Evolutionary conservation across 371 early-diverging fungal species (phyloP).

Genomic region (Apophysomyces elegans): DNA sequence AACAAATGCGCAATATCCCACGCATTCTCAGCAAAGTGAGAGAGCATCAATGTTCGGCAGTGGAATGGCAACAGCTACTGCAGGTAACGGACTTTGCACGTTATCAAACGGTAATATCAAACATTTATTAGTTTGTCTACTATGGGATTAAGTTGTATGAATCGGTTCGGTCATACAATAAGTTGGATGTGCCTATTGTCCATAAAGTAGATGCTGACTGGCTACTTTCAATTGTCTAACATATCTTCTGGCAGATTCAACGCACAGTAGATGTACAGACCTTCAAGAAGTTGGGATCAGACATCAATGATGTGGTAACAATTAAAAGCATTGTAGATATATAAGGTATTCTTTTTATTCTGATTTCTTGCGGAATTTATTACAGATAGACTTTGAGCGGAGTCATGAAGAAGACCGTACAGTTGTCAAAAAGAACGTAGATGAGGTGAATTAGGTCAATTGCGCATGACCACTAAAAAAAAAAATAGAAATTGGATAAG

Average conservation of each 20-base stretch:
- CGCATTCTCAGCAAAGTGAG: slow-evolving; percentile 54
- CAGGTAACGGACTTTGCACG: slow-evolving; percentile 47
- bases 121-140: slow-evolving; percentile 53
- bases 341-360: background rate
- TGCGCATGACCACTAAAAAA: background rate
- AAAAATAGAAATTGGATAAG: slow-evolving; percentile 57
- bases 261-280: slow-evolving; percentile 33
- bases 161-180: slow-evolving; percentile 27
- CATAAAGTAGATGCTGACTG: slow-evolving; percentile 33
- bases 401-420: slow-evolving; percentile 60
- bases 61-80: slow-evolving; percentile 74
- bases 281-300: slow-evolving; percentile 57
- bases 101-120: slow-evolving; percentile 17
- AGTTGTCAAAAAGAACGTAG: slow-evolving; percentile 65
- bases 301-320: slow-evolving; percentile 61
- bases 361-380: background rate
- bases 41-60: slow-evolving; percentile 47
- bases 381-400: slow-evolving; percentile 74
- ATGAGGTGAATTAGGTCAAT: slow-evolving; percentile 62
- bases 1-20: slow-evolving; percentile 68
- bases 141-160: slow-evolving; percentile 58
- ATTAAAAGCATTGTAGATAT: background rate
- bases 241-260: slow-evolving; percentile 27
- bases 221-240: background rate
- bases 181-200: slow-evolving; percentile 24